Evolutionary conservation across 2,329 filamentous ascomycete species (phyloP).

Genomic region (Pseudocercospora cruenta): DNA sequence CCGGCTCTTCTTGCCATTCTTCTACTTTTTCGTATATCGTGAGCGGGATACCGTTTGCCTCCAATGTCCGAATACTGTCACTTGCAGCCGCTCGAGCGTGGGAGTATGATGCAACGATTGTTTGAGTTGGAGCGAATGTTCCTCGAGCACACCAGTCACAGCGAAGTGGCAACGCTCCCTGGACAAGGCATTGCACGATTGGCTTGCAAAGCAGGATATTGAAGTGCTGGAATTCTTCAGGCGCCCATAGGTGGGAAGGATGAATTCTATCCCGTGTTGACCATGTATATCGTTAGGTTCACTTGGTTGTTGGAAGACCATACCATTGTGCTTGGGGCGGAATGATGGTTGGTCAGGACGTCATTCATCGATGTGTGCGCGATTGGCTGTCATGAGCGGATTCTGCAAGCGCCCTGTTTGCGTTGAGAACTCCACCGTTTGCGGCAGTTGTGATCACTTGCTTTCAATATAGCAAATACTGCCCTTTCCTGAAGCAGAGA

Average conservation of each 20-base stretch:
- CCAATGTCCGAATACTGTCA: no score
- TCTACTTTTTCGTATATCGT: no score
- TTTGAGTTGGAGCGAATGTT: background rate
- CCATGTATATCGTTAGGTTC: background rate
- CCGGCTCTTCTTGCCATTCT: no score
- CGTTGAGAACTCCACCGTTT: background rate
- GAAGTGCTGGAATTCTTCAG: background rate
- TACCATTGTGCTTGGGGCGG: background rate
- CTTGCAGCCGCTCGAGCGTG: no score
- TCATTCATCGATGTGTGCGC: background rate
- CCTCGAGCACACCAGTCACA: background rate
- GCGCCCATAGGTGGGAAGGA: background rate
- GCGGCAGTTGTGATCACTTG: background rate
- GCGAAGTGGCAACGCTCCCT: background rate
- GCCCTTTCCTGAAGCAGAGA: background rate
- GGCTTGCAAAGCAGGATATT: background rate
- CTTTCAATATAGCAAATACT: background rate
- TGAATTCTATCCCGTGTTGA: background rate
- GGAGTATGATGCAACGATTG: no score
- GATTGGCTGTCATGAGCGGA: background rate
- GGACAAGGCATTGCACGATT: background rate
- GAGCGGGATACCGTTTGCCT: no score
- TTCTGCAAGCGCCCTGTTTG: slow-evolving; percentile 5
- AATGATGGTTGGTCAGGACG: background rate
- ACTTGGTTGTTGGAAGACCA: background rate